Evolutionary conservation across 2,329 filamentous ascomycete genomes (phyloP).

Genomic region (Microsporum canis): DNA sequence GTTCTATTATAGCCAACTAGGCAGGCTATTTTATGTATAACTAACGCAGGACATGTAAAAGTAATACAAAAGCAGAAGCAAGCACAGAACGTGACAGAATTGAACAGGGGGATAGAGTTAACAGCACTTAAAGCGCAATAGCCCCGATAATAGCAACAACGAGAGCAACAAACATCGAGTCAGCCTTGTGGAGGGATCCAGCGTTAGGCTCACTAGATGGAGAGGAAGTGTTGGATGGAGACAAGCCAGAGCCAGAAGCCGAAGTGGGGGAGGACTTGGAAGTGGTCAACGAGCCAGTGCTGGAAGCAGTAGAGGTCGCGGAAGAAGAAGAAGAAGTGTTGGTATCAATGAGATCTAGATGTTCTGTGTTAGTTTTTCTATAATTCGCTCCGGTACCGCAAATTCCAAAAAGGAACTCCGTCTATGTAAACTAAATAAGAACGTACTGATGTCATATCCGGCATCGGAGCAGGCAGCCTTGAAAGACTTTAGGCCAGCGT

Average conservation of each 20-base stretch:
- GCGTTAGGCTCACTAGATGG: slow-evolving; percentile 17
- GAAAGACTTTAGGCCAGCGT: slow-evolving; percentile 31
- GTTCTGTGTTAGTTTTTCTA: not conserved
- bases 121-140: slow-evolving; percentile 25
- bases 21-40: not conserved
- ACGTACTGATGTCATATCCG: slow-evolving; percentile 34
- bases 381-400: not conserved
- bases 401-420: not conserved
- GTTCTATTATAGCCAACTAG: not conserved
- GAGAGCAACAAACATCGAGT: slow-evolving; percentile 28
- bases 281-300: slow-evolving; percentile 16
- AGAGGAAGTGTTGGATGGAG: not conserved
- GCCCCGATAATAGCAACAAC: slow-evolving; percentile 34
- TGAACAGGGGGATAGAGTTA: not conserved
- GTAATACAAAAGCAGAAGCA: not conserved
- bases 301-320: not conserved
- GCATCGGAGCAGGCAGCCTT: slow-evolving; percentile 28
- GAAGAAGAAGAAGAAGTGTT: slow-evolving; percentile 3
- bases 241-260: not conserved
- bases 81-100: not conserved
- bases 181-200: slow-evolving; percentile 24
- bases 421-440: not conserved
- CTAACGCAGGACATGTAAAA: not conserved
- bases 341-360: not conserved
- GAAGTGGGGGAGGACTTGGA: slow-evolving; percentile 17